Evolutionary conservation across 805 yeast species (phyloP).

Genomic region (Sugiyamaella qingdaonensis): DNA sequence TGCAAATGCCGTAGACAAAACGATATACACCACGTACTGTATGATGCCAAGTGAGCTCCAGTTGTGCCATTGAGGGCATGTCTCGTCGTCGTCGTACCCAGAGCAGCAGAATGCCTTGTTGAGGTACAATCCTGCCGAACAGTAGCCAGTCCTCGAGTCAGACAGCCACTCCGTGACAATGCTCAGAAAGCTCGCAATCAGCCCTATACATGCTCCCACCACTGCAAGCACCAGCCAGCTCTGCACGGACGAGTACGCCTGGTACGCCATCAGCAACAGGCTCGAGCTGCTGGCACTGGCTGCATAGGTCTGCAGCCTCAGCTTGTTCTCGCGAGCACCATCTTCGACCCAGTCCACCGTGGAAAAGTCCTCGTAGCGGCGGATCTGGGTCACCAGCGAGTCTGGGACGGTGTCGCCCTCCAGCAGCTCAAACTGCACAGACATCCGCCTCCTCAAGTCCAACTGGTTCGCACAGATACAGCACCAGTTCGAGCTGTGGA

Average conservation of each 20-base stretch:
- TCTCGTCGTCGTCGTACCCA: slow-evolving; percentile 43
- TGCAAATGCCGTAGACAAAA: slow-evolving; percentile 59
- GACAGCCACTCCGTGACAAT: slow-evolving; percentile 85
- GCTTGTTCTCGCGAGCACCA: slow-evolving; percentile 34
- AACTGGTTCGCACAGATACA: too few species aligned
- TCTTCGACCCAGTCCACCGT: slow-evolving; percentile 61
- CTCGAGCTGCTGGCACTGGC: slow-evolving; percentile 7
- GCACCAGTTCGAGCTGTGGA: too few species aligned
- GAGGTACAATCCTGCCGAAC: slow-evolving; percentile 63
- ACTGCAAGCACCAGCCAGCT: slow-evolving; percentile 71
- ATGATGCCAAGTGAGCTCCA: slow-evolving; percentile 52
- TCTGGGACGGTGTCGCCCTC: slow-evolving; percentile 10
- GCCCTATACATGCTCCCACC: slow-evolving; percentile 75
- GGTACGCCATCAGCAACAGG: not conserved
- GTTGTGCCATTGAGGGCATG: slow-evolving; percentile 63
- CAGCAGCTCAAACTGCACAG: slow-evolving; percentile 2
- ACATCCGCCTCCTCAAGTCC: not conserved
- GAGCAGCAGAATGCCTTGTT: slow-evolving; percentile 80
- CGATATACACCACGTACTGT: slow-evolving; percentile 53
- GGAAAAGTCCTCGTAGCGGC: slow-evolving; percentile 44
- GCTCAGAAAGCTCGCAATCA: slow-evolving; percentile 76
- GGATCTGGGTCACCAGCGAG: slow-evolving; percentile 14
- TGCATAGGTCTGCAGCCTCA: slow-evolving; percentile 19
- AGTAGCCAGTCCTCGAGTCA: slow-evolving; percentile 72
- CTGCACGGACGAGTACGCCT: slow-evolving; percentile 36